These are phyloP conservation scores for Cynanchum wilfordii DNA, from an alignment of 257 asterid genomes.

Conservation along the genomic window DNA sequence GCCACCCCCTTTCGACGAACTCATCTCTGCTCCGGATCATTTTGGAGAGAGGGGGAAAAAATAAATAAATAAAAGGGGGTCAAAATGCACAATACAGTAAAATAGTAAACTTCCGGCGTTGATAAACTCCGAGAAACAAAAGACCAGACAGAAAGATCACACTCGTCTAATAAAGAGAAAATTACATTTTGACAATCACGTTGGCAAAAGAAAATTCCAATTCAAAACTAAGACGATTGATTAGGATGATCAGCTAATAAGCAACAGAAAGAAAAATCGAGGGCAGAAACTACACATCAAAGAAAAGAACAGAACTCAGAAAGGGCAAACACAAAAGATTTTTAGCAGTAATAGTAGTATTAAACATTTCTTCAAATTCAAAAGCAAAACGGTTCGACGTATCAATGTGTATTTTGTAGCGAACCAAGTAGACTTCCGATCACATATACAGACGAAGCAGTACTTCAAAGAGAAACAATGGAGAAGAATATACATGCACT, in stretches of 20 bases:
- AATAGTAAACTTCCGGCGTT: not conserved
- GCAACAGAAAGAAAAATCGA: not conserved
- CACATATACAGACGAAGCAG: not conserved
- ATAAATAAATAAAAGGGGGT: not conserved
- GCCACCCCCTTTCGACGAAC: constrained; percentile 31
- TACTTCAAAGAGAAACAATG: not conserved
- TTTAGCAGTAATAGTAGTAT: not conserved
- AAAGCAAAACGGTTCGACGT: not conserved
- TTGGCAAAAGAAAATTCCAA: not conserved
- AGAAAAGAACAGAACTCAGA: not conserved
- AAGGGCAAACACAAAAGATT: not conserved
- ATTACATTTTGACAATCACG: not conserved
- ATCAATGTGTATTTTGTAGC: not conserved
- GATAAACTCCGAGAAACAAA: no score
- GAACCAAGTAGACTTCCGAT: not conserved
- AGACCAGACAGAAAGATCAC: not conserved
- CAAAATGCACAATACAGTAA: not conserved
- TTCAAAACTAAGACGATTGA: not conserved
- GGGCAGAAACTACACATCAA: not conserved
- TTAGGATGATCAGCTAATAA: not conserved
- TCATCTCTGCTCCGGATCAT: constrained; percentile 31
- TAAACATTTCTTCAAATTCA: not conserved
- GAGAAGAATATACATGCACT: not conserved
- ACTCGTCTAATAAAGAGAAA: not conserved
- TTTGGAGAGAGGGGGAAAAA: not conserved